These are phyloP conservation scores for Pelargonium australe DNA, from an alignment of 441 rosid species.

Conservation along the genomic window DNA sequence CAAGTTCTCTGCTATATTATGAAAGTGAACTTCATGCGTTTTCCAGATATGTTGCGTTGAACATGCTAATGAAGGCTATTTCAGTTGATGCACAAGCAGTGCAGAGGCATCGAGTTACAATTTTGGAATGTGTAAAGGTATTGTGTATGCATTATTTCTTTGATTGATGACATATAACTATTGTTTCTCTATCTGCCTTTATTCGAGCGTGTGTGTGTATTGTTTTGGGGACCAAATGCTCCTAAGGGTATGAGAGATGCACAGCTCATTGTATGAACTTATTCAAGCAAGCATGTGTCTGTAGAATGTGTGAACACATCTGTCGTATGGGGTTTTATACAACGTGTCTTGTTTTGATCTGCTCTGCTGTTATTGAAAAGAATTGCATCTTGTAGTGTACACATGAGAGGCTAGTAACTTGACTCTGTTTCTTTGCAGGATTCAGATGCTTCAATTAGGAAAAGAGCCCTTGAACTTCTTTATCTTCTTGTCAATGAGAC, in stretches of 20 bases:
- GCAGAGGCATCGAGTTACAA: slow-evolving; percentile 94
- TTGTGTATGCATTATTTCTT: slow-evolving; percentile 20
- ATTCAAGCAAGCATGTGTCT: neutral
- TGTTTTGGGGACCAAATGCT: no score
- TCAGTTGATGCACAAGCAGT: slow-evolving; percentile 92
- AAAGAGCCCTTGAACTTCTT: slow-evolving; percentile 94
- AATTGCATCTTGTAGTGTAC: slow-evolving; percentile 14
- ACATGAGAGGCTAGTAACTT: slow-evolving; percentile 17
- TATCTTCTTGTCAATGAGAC: slow-evolving; percentile 80
- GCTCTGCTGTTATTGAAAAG: slow-evolving; percentile 12
- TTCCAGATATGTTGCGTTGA: slow-evolving; percentile 91
- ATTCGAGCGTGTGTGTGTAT: no score
- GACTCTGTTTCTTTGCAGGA: slow-evolving; percentile 48
- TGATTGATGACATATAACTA: slow-evolving; percentile 12
- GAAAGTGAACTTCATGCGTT: neutral
- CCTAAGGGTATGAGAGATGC: no score
- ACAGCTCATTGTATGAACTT: no score
- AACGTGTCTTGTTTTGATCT: neutral
- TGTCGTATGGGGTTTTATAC: neutral
- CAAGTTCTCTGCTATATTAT: slow-evolving; percentile 9
- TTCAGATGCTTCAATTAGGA: slow-evolving; percentile 94
- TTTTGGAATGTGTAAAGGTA: slow-evolving; percentile 99
- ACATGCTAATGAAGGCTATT: slow-evolving; percentile 97
- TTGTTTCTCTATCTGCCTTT: slow-evolving; percentile 7
- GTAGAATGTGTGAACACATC: neutral